Conservation (phyloP, 1,139 yeast species). For the Taphrina deformans region DNA sequence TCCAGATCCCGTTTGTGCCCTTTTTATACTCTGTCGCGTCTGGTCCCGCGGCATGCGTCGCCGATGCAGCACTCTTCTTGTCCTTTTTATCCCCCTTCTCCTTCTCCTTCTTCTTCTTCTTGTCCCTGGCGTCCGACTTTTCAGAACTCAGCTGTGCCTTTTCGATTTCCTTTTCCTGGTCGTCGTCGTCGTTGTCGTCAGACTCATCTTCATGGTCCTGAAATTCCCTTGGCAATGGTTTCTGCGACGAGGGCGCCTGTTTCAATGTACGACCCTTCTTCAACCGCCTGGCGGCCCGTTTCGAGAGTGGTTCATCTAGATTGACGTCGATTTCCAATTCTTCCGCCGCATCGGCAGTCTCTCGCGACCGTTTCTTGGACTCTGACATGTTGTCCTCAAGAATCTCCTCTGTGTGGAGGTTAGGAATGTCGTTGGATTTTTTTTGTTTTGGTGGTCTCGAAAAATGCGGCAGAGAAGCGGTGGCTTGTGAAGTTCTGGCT, state of each 20-base stretch:
- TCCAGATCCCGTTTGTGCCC: conserved; percentile 77
- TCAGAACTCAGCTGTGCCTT: conserved; percentile 34
- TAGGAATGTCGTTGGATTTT: conserved; percentile 1
- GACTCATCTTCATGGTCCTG: conserved; percentile 49
- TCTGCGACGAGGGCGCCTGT: conserved; percentile 26
- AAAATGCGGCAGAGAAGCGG: conserved; percentile 5
- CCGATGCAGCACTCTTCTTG: conserved; percentile 76
- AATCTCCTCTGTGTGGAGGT: not conserved
- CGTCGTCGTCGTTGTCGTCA: conserved; percentile 48
- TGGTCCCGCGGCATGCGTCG: conserved; percentile 42
- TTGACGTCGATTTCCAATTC: conserved; percentile 72
- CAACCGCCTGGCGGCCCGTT: conserved; percentile 81
- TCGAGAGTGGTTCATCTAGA: conserved; percentile 71
- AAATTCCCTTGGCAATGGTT: conserved; percentile 1
- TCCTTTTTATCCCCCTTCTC: conserved; percentile 37
- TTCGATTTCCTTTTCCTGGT: conserved; percentile 40
- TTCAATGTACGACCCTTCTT: conserved; percentile 53
- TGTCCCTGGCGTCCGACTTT: conserved; percentile 38
- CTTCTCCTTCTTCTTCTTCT: conserved; percentile 39
- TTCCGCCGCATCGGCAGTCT: conserved; percentile 27
- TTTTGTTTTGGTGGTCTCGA: not conserved
- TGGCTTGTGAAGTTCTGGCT: not conserved
- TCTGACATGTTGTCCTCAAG: not conserved
- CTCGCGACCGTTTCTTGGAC: conserved; percentile 21
- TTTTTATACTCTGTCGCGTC: conserved; percentile 48